Conservation (phyloP, 352 stramenopile genomes). For the Pseudoperonospora humuli region DNA sequence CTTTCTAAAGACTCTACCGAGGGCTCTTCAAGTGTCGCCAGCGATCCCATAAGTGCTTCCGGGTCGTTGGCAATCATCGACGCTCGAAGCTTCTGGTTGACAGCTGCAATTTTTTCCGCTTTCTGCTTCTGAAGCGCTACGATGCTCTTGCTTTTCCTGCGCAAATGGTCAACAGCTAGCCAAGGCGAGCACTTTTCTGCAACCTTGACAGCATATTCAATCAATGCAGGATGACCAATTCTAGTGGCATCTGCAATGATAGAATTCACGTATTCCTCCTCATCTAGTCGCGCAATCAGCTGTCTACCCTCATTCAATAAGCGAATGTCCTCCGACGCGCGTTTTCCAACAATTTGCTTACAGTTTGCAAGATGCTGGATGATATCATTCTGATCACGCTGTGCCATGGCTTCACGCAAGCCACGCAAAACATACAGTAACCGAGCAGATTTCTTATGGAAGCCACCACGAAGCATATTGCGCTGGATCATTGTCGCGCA, state of each 20-base stretch:
- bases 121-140: constrained; percentile 29
- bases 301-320: constrained; percentile 41
- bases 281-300: constrained; percentile 53
- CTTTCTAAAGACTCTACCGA: constrained; percentile 58
- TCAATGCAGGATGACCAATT: constrained; percentile 48
- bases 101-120: constrained; percentile 28
- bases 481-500: constrained; percentile 80
- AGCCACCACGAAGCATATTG: constrained; percentile 66
- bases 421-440: constrained; percentile 52
- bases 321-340: constrained; percentile 46
- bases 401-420: constrained; percentile 43
- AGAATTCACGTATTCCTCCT: constrained; percentile 72
- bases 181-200: constrained; percentile 56
- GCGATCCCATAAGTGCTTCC: constrained; percentile 57
- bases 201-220: constrained; percentile 56
- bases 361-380: constrained; percentile 54
- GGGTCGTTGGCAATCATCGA: constrained; percentile 60
- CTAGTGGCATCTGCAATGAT: constrained; percentile 52
- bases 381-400: constrained; percentile 51
- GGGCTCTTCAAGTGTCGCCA: constrained; percentile 57
- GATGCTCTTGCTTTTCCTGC: constrained; percentile 28
- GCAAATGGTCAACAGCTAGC: constrained; percentile 45
- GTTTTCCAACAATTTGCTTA: constrained; percentile 48
- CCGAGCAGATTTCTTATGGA: constrained; percentile 50
- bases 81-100: constrained; percentile 47